phyloP scores from a whole-genome alignment of 495 filamentous ascomycete genomes.

The Aspergillus heteromorphus region DNA sequence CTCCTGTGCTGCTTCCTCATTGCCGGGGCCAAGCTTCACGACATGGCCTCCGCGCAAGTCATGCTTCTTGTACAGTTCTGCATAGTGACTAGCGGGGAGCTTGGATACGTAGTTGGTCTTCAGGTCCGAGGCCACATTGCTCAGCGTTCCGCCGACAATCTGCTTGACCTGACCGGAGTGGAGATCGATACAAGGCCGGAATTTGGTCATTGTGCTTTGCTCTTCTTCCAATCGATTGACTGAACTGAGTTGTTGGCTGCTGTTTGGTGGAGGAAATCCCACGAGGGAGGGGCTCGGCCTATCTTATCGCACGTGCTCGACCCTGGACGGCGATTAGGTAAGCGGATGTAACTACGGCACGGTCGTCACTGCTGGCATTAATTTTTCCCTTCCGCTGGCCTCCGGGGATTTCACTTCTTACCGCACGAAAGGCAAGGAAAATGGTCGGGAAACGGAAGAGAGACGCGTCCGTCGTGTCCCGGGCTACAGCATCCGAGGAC shows the following conservation, averaged over 20 bases:
- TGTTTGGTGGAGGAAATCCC: slow-evolving; percentile 12
- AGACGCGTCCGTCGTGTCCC: slow-evolving; percentile 31
- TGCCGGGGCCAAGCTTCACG: slow-evolving; percentile 89
- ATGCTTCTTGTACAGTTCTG: slow-evolving; percentile 69
- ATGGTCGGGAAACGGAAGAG: slow-evolving; percentile 38
- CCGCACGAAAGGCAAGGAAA: slow-evolving; percentile 8
- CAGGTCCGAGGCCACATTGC: slow-evolving; percentile 55
- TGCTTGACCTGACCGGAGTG: slow-evolving; percentile 96
- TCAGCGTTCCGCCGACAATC: slow-evolving; percentile 91
- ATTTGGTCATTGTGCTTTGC: slow-evolving; percentile 87
- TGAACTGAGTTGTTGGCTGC: no score
- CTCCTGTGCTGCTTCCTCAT: slow-evolving; percentile 71
- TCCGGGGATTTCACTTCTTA: no score
- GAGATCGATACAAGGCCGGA: slow-evolving; percentile 94
- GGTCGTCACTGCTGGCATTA: neutral
- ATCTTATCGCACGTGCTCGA: slow-evolving; percentile 44
- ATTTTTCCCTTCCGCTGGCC: neutral
- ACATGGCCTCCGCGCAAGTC: slow-evolving; percentile 78
- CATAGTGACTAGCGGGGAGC: slow-evolving; percentile 74
- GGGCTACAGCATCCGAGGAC: slow-evolving; percentile 17
- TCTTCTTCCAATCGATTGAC: no score
- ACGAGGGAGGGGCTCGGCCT: slow-evolving; percentile 30
- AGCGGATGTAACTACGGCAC: neutral
- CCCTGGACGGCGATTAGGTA: neutral
- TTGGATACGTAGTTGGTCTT: slow-evolving; percentile 88